phyloP scores from a whole-genome alignment of 2,329 filamentous ascomycete genomes.

The Fusarium annulatum region DNA sequence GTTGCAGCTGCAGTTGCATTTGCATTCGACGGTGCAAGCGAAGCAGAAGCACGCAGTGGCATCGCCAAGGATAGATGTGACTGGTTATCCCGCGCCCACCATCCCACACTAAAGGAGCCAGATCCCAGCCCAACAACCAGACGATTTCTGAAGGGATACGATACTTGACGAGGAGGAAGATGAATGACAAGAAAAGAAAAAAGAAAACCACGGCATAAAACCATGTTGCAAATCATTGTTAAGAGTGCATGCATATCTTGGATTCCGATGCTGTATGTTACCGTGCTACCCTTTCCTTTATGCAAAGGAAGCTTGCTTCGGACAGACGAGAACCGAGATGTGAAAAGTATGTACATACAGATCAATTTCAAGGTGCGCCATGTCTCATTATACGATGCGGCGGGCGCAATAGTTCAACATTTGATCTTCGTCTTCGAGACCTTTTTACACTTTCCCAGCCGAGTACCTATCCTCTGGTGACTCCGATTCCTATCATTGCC shows the following conservation, averaged over 20 bases:
- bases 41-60: conserved; percentile 23
- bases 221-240: conserved; percentile 5
- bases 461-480: neutral
- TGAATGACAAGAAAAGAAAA: neutral
- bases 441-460: neutral
- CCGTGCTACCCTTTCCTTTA: neutral
- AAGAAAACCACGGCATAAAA: conserved; percentile 8
- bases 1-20: neutral
- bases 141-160: neutral
- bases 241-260: conserved; percentile 3
- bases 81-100: conserved; percentile 23
- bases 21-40: conserved; percentile 6
- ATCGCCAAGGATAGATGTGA: conserved; percentile 30
- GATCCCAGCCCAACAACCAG: conserved; percentile 17
- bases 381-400: conserved; percentile 24
- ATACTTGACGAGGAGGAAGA: conserved; percentile 2
- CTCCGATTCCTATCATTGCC: neutral
- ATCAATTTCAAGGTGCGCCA: conserved; percentile 20
- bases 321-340: conserved; percentile 7
- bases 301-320: neutral
- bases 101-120: conserved; percentile 15
- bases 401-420: neutral
- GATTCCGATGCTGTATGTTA: neutral
- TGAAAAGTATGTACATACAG: neutral
- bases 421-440: neutral